phyloP scores from a whole-genome alignment of 148 eudicot genomes.

The Bassia scoparia region DNA sequence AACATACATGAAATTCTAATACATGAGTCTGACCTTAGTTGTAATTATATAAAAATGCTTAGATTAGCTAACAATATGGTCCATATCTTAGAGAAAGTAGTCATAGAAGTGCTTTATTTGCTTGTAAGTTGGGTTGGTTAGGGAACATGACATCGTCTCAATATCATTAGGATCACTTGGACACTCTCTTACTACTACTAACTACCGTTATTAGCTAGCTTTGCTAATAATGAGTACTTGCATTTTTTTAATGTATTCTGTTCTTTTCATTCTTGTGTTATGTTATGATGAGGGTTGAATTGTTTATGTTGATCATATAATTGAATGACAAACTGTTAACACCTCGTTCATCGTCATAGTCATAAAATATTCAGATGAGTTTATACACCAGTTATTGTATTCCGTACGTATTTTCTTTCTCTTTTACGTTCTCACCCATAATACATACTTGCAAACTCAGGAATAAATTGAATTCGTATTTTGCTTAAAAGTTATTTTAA shows the following conservation, averaged over 20 bases:
- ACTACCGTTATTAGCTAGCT: neutral
- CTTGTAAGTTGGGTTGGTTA: constrained; percentile 19
- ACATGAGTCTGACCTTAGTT: constrained; percentile 31
- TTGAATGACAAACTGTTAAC: too few relatives aligned
- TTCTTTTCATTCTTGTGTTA: neutral
- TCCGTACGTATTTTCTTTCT: too few relatives aligned
- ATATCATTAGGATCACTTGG: constrained; percentile 36
- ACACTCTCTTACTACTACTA: constrained; percentile 8
- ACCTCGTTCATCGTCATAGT: too few relatives aligned
- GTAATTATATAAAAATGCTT: constrained; percentile 16
- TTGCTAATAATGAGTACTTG: neutral
- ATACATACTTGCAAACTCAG: neutral
- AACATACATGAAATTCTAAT: neutral
- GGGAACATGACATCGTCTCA: constrained; percentile 30
- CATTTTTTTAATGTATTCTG: too few relatives aligned
- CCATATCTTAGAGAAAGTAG: constrained; percentile 24
- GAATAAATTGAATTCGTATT: too few relatives aligned
- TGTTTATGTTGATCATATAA: too few relatives aligned
- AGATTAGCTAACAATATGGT: constrained; percentile 25
- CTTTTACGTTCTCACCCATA: too few relatives aligned
- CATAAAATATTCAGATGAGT: too few relatives aligned
- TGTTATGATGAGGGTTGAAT: too few relatives aligned
- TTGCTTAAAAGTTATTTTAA: too few relatives aligned
- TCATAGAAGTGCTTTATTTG: constrained; percentile 13
- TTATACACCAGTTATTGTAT: too few relatives aligned